Evolutionary conservation across 768 basidiomycete species (phyloP), one percentile per base, ranked within the genome.

Genomic region (Boletellus sp.): DNA sequence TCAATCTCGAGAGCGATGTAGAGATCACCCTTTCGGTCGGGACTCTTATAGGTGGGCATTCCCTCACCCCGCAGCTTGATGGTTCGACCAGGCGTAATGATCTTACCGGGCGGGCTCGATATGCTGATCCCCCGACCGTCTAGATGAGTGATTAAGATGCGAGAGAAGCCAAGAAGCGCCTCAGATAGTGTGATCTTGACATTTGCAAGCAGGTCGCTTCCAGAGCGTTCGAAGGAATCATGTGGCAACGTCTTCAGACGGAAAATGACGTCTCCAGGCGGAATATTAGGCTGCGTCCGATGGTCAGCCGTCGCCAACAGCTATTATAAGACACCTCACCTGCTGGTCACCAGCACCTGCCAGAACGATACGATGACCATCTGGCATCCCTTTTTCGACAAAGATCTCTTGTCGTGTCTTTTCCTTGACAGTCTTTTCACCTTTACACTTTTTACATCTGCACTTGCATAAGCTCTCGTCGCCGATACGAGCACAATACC

Each of bases 391-490:
- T 46, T 83, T 84, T 60, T 94, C 90, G 39, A 97, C 78, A 57
- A 81, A 79, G 20, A 96, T 84, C 55, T 94, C 92, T 55, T 93
- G 84, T 42, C 90, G 83, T 40, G 85, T 90, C 74, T 93, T 96
- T 64, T 95, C 92, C 54, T 87, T 84, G 38, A 87, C 78, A 0
- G 83, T 86, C 66, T 85, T 87, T 45, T 80, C 78, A 4, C 94
- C 95, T 61, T 94, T 93, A 71, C 95, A 98, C 64, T 91, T 95
- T 70, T 94, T 97, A 71, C 94, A 97, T 57, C 94, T 95, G 61
- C 17, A 17, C 6, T 31, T 22, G 45, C 35, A 22, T 59, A 17
- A 55, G 53, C 42, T 15, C 17, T 26, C 22, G 39, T 41, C 19
- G 35, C 31, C 26, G 19, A 26, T 17, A 42, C 36, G 2, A 50